A percentile compares a stretch with the other conserved stretches of the same genome.
These are phyloP conservation scores for Coemansia sp. DNA, from an alignment of 192 early-diverging fungal genomes.

Conservation along the genomic window DNA sequence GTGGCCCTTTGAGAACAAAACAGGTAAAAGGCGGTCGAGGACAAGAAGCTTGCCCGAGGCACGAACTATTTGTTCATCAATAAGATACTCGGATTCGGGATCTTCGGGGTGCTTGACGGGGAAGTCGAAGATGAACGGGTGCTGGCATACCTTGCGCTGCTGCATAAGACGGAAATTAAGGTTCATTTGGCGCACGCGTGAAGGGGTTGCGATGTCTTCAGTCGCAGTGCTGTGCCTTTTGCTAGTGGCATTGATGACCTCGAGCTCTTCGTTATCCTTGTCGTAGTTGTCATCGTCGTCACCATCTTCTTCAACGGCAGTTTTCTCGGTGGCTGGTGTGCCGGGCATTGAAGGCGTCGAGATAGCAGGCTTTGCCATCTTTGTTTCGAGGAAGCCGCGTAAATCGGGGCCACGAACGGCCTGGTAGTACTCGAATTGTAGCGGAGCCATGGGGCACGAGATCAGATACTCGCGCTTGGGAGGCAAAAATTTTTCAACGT, in stretches of 20 bases:
- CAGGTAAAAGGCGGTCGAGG: slow-evolving; percentile 78
- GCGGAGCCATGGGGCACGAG: slow-evolving; percentile 69
- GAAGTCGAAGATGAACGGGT: slow-evolving; percentile 91
- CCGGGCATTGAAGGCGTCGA: background rate
- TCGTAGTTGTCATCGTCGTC: too few species aligned
- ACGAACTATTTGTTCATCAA: slow-evolving; percentile 61
- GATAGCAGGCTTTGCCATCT: slow-evolving; percentile 3
- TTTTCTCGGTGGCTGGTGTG: slow-evolving; percentile 10
- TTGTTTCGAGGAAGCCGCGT: slow-evolving; percentile 58
- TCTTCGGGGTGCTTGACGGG: slow-evolving; percentile 58
- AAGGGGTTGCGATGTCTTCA: too few species aligned
- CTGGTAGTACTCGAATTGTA: slow-evolving; percentile 74
- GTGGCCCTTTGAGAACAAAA: slow-evolving; percentile 77
- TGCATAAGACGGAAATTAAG: slow-evolving; percentile 85
- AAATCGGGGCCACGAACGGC: slow-evolving; percentile 63
- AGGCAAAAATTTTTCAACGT: slow-evolving; percentile 85
- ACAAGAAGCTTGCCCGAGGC: slow-evolving; percentile 87
- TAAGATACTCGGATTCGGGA: slow-evolving; percentile 61
- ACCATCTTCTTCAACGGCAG: background rate
- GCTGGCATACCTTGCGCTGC: slow-evolving; percentile 93
- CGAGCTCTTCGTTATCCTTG: too few species aligned
- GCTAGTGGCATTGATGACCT: background rate
- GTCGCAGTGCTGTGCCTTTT: too few species aligned
- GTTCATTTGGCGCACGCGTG: slow-evolving; percentile 59
- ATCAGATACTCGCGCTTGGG: slow-evolving; percentile 89